These are phyloP conservation scores for Penicillium waksmanii DNA, from an alignment of 495 filamentous ascomycete species.

Conservation along the genomic window DNA sequence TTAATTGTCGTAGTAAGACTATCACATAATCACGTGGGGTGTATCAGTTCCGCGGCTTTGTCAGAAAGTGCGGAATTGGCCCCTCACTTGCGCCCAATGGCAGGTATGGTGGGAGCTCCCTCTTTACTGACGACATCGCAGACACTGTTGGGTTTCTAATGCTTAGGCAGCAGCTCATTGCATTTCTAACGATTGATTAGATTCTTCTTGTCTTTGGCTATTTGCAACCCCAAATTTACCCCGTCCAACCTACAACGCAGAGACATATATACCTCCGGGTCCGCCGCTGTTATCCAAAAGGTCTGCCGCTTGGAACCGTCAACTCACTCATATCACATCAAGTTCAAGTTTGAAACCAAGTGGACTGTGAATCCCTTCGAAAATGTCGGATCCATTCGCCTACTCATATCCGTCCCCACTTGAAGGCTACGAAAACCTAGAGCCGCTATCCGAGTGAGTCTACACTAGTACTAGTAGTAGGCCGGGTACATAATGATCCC, in stretches of 20 bases:
- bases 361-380: background rate
- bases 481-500: background rate
- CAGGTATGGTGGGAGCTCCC: constrained; percentile 1
- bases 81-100: background rate
- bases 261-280: no score
- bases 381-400: constrained; percentile 44
- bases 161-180: constrained; percentile 7
- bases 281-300: no score
- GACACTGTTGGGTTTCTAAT: background rate
- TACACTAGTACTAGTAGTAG: background rate
- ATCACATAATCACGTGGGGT: background rate
- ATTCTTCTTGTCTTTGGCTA: background rate
- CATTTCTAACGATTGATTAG: background rate
- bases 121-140: constrained; percentile 11
- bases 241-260: no score
- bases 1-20: background rate
- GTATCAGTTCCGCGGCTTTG: constrained; percentile 18
- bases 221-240: background rate
- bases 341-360: no score
- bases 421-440: constrained; percentile 63
- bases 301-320: no score
- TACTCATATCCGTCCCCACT: constrained; percentile 66
- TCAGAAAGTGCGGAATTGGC: constrained; percentile 40
- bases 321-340: no score
- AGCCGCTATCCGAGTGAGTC: constrained; percentile 63